These are phyloP conservation scores for Claviceps paspali DNA, from an alignment of 2,329 filamentous ascomycete genomes.

Conservation along the genomic window DNA sequence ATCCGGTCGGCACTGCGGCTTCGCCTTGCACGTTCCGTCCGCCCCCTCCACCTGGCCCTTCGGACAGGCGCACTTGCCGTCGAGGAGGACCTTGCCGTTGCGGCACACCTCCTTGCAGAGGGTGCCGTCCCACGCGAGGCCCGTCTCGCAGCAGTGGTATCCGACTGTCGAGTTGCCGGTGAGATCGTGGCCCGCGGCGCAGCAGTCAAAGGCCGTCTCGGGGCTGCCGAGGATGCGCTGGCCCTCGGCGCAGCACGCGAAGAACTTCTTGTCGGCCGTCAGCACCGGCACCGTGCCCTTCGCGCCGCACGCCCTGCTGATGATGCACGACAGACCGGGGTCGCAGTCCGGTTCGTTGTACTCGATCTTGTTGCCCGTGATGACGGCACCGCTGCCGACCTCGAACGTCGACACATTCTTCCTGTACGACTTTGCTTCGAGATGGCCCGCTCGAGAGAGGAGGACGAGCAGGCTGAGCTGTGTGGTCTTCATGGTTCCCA, in stretches of 20 bases:
- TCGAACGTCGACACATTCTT: conserved; percentile 7
- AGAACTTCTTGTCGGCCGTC: conserved; percentile 7
- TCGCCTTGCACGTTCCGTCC: not conserved
- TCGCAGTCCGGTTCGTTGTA: conserved; percentile 7
- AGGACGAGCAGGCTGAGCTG: conserved; percentile 1
- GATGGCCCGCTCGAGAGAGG: conserved; percentile 3
- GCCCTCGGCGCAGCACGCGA: conserved; percentile 5
- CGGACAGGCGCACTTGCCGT: conserved; percentile 8
- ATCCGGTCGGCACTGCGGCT: too few relatives aligned
- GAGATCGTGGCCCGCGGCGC: conserved; percentile 8
- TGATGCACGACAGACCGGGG: conserved; percentile 2
- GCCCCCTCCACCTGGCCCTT: not conserved
- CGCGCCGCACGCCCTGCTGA: conserved; percentile 1
- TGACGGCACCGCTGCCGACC: conserved; percentile 4
- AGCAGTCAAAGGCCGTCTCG: conserved; percentile 10
- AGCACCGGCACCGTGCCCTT: conserved; percentile 4
- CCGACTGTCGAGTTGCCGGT: conserved; percentile 5
- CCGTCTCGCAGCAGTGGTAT: conserved; percentile 9
- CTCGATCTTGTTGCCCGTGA: conserved; percentile 6
- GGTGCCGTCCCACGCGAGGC: conserved; percentile 6
- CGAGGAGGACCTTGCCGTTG: conserved; percentile 8
- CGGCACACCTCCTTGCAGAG: conserved; percentile 7
- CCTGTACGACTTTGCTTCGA: conserved; percentile 5
- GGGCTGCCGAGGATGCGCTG: conserved; percentile 7
- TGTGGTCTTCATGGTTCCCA: conserved; percentile 1